These are phyloP conservation scores for Selaginella moellendorffii DNA, from an alignment of 75 land plant genomes.

Conservation along the genomic window DNA sequence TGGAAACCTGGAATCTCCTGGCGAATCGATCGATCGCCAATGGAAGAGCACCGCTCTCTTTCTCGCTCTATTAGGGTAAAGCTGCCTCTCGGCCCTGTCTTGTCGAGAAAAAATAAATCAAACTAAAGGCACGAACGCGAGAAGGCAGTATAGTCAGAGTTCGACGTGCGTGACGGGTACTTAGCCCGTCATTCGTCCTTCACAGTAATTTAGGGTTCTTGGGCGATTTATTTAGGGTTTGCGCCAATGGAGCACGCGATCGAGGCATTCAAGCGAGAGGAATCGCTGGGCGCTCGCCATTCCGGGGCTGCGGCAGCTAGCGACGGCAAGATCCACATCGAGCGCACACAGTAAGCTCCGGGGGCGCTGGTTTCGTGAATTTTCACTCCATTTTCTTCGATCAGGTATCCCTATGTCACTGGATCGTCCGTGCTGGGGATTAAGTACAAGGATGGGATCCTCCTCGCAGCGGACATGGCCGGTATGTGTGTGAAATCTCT, in stretches of 20 bases:
- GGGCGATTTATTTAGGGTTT: neutral
- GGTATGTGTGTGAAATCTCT: conserved; percentile 23
- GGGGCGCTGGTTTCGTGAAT: too few species aligned
- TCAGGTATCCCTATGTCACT: conserved; percentile 79
- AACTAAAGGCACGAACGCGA: too few species aligned
- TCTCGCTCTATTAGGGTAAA: too few species aligned
- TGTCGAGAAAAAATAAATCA: too few species aligned
- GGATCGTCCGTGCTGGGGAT: conserved; percentile 79
- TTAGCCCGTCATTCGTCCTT: too few species aligned
- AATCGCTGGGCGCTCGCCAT: neutral
- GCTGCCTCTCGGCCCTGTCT: too few species aligned
- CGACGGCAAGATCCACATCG: neutral
- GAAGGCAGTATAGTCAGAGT: too few species aligned
- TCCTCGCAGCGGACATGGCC: conserved; percentile 77
- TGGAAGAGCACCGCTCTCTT: too few species aligned
- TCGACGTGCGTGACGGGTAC: too few species aligned
- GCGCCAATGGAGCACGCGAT: neutral
- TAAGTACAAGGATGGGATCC: conserved; percentile 80
- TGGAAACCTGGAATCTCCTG: too few species aligned
- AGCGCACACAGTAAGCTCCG: neutral
- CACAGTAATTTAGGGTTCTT: neutral
- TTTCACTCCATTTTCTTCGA: too few species aligned
- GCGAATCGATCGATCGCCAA: too few species aligned
- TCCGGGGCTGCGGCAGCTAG: neutral
- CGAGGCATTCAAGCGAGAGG: neutral